Percentiles rank a stretch among this genome's conserved stretches.
Conservation (phyloP, 352 stramenopile genomes). For the Globisporangium perplexum region DNA sequence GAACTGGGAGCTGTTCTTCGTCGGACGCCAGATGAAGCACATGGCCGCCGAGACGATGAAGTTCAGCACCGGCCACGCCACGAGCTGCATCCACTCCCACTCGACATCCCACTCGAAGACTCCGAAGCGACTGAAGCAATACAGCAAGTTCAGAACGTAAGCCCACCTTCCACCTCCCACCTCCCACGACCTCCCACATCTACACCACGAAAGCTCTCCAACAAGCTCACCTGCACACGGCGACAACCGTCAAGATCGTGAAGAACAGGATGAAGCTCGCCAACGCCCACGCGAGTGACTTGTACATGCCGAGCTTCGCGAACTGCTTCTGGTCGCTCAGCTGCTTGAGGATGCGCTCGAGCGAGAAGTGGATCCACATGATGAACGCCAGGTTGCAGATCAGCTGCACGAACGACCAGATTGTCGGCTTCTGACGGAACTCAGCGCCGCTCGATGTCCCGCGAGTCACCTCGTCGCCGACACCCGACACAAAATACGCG, state of each 20-base stretch:
- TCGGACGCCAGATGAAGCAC: slow-evolving; percentile 88
- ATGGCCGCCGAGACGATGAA: slow-evolving; percentile 87
- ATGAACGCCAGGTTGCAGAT: slow-evolving; percentile 87
- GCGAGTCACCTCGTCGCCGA: slow-evolving; percentile 72
- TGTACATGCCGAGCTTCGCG: slow-evolving; percentile 89
- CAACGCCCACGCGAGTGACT: slow-evolving; percentile 70
- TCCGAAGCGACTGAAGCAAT: slow-evolving; percentile 43
- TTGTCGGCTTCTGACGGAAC: slow-evolving; percentile 72
- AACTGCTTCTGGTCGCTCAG: slow-evolving; percentile 85
- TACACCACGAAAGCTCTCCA: background rate
- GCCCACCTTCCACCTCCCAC: background rate
- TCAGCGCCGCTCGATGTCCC: slow-evolving; percentile 73
- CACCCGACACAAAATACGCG: slow-evolving; percentile 68
- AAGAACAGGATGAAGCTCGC: slow-evolving; percentile 88
- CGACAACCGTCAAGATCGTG: slow-evolving; percentile 75
- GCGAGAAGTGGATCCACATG: slow-evolving; percentile 88
- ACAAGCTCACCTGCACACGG: slow-evolving; percentile 42
- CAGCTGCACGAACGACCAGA: slow-evolving; percentile 83
- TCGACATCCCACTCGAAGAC: slow-evolving; percentile 89
- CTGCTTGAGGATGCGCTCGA: slow-evolving; percentile 79
- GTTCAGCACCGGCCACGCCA: slow-evolving; percentile 89
- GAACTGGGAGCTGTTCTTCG: slow-evolving; percentile 80
- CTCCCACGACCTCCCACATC: background rate
- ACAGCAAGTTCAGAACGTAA: background rate
- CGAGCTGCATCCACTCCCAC: slow-evolving; percentile 90